Evolutionary conservation across 176 grass and related monocot species (phyloP).

Genomic region (Oryza officinalis): DNA sequence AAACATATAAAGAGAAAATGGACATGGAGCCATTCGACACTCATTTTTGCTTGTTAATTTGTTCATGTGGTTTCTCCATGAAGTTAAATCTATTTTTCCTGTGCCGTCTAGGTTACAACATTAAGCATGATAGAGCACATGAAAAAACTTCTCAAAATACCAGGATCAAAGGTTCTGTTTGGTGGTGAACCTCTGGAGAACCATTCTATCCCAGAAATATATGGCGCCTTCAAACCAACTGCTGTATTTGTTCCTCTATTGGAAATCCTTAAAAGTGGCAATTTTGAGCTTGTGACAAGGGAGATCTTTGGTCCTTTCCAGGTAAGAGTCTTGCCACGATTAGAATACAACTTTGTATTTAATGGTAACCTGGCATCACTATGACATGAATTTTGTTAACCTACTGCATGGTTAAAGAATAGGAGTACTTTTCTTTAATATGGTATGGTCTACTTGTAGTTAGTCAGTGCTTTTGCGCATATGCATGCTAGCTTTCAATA

Average conservation of each 20-base stretch:
- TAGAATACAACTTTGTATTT: not conserved
- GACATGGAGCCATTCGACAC: not conserved
- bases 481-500: not conserved
- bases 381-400: constrained; percentile 2
- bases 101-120: constrained; percentile 69
- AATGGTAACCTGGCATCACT: not conserved
- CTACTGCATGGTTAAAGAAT: no score
- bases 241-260: constrained; percentile 86
- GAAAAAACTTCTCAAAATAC: constrained; percentile 79
- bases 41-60: not conserved
- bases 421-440: no score
- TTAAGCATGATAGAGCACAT: constrained; percentile 74
- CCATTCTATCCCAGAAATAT: constrained; percentile 92
- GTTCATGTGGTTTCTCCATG: not conserved
- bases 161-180: constrained; percentile 89
- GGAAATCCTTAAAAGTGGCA: constrained; percentile 74
- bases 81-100: constrained; percentile 1
- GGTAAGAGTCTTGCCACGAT: constrained; percentile 40
- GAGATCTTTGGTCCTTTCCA: constrained; percentile 98
- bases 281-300: constrained; percentile 83
- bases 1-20: not conserved
- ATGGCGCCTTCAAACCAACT: constrained; percentile 88
- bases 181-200: constrained; percentile 79
- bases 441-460: not conserved
- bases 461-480: not conserved